phyloP scores from a whole-genome alignment of 2,329 filamentous ascomycete species.

The Arthroderma sp. region DNA sequence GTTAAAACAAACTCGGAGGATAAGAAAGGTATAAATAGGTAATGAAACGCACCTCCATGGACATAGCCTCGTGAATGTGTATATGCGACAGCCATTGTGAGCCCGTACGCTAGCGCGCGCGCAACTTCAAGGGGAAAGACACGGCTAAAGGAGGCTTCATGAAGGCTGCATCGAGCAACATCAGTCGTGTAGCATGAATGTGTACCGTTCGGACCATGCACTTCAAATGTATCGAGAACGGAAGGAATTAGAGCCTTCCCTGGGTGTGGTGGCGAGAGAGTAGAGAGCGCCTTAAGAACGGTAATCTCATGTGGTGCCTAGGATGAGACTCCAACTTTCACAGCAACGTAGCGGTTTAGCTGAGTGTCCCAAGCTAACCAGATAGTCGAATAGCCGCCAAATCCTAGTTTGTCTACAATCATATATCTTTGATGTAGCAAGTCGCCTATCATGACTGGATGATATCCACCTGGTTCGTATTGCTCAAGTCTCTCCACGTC shows the following conservation, averaged over 20 bases:
- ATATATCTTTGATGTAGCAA: constrained; percentile 22
- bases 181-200: constrained; percentile 12
- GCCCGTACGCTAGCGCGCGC: constrained; percentile 9
- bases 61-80: constrained; percentile 14
- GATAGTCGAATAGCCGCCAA: constrained; percentile 30
- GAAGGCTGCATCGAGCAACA: constrained; percentile 13
- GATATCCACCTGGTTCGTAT: constrained; percentile 22
- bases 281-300: constrained; percentile 14
- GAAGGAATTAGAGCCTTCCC: constrained; percentile 5
- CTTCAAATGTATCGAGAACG: constrained; percentile 11
- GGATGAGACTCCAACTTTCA: constrained; percentile 18
- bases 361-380: constrained; percentile 28
- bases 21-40: background rate
- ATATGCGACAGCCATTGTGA: constrained; percentile 13
- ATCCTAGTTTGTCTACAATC: constrained; percentile 31
- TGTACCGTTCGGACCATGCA: constrained; percentile 13
- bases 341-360: constrained; percentile 16
- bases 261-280: background rate
- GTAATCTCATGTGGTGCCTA: constrained; percentile 11
- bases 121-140: constrained; percentile 10
- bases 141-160: constrained; percentile 12
- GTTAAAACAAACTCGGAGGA: background rate
- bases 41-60: constrained; percentile 13
- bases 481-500: constrained; percentile 19
- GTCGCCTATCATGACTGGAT: constrained; percentile 23